Percentiles rank a stretch among this genome's conserved stretches.
Conservation (phyloP, 805 yeast species). For the Candida awuae region DNA sequence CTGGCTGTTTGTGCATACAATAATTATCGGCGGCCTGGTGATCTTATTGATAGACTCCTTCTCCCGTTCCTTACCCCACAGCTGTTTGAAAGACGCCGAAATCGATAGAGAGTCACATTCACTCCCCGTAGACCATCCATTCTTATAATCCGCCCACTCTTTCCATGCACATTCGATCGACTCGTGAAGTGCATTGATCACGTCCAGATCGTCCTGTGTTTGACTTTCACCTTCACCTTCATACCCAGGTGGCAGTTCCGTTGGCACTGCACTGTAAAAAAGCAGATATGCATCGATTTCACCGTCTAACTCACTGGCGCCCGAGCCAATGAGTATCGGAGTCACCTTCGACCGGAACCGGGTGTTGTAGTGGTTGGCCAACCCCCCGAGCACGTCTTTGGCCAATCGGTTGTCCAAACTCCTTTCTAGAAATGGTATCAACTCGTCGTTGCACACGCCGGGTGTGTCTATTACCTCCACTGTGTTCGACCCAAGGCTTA, state of each 20-base stretch:
- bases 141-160: neutral
- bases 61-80: neutral
- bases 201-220: neutral
- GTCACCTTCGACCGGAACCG: constrained; percentile 36
- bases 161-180: neutral
- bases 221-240: neutral
- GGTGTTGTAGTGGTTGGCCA: constrained; percentile 23
- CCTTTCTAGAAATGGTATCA: constrained; percentile 70
- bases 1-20: neutral
- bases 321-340: constrained; percentile 67
- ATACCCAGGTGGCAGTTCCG: neutral
- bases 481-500: constrained; percentile 44
- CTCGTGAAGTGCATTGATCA: no score
- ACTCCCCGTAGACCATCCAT: neutral
- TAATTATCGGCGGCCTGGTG: neutral
- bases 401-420: constrained; percentile 57
- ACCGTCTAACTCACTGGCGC: constrained; percentile 71
- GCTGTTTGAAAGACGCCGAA: neutral
- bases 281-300: constrained; percentile 66
- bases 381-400: constrained; percentile 47
- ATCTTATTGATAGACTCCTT: neutral
- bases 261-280: constrained; percentile 14
- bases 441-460: constrained; percentile 53
- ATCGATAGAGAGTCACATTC: neutral
- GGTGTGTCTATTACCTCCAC: constrained; percentile 72